A percentile compares a stretch with the other conserved stretches of the same genome.
Conservation (phyloP, 345 rosid species). For the Corchorus capsularis region DNA sequence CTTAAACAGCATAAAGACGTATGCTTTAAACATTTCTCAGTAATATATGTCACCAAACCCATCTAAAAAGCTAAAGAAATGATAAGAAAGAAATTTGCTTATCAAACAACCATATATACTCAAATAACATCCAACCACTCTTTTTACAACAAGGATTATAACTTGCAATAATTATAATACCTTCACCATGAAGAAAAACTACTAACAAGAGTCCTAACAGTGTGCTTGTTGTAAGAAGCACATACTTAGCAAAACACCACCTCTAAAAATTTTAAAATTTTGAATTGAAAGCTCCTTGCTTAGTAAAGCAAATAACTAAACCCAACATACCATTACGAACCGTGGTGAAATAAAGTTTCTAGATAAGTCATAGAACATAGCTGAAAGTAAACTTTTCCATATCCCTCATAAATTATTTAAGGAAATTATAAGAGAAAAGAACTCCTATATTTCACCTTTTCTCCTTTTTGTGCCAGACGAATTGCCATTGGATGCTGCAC, state of each 20-base stretch:
- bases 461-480: constrained; percentile 56
- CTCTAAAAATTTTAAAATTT: not conserved
- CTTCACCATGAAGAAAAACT: not conserved
- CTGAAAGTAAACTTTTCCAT: not conserved
- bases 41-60: not conserved
- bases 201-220: not conserved
- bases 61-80: not conserved
- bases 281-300: not conserved
- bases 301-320: not conserved
- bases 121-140: not conserved
- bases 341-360: not conserved
- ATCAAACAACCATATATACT: not conserved
- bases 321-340: not conserved
- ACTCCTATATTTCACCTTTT: constrained; percentile 55
- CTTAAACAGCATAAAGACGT: not conserved
- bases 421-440: constrained; percentile 5
- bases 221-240: not conserved
- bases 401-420: not conserved
- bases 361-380: not conserved
- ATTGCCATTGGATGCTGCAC: constrained; percentile 37
- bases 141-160: too few relatives aligned
- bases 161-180: not conserved
- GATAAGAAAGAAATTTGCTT: not conserved
- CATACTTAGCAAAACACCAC: not conserved
- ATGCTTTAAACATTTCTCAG: not conserved